Evolutionary conservation across 2,329 filamentous ascomycete species (phyloP), one percentile per base, ranked within the genome.

Genomic region (Fusarium torulosum): DNA sequence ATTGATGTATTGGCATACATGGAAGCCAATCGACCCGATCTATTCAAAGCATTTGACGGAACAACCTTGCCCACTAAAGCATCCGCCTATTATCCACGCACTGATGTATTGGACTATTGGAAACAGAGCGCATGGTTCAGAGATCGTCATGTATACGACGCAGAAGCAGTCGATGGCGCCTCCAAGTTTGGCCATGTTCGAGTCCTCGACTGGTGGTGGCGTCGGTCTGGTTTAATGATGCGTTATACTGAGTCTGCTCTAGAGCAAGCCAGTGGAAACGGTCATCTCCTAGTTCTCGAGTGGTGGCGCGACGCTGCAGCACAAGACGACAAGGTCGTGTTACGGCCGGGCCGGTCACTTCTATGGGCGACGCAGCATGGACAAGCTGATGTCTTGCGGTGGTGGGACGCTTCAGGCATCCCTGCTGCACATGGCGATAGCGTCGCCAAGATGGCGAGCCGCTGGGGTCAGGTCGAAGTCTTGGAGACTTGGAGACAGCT

Each of bases 71-170:
- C 94, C 0, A 94, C 93, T 69, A 96, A 96, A 75, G 94, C 94
- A 0, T 97, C 93, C 3, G 90, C 90, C 3, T 91, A 94, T 66
- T 97, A 96, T 75, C 93, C 92, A 45, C 90, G 92, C 51, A 89
- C 88, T 2, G 91, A 94, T 61, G 91, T 98, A 31, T 83, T 98
- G 10, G 92, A 96, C 66, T 97, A 94, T 87, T 98, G 95, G 95
- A 89, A 90, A 50, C 91, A 91, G 31, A 94, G 92, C 15, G 88
- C 90, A 0, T 92, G 90, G 14, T 95, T 97, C 66, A 84, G 93
- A 4, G 92, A 91, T 63, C 94, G 95, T 75, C 92, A 96, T 74
- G 73, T 76, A 41, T 97, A 97, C 77, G 91, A 91, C 51, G 83
- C 86, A 38, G 93, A 97, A 77, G 92, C 94, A 13, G 85, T 98